Evolutionary conservation across 2,329 filamentous ascomycete species (phyloP), one percentile per base, ranked within the genome.

Genomic region (Aureobasidium melanogenum): DNA sequence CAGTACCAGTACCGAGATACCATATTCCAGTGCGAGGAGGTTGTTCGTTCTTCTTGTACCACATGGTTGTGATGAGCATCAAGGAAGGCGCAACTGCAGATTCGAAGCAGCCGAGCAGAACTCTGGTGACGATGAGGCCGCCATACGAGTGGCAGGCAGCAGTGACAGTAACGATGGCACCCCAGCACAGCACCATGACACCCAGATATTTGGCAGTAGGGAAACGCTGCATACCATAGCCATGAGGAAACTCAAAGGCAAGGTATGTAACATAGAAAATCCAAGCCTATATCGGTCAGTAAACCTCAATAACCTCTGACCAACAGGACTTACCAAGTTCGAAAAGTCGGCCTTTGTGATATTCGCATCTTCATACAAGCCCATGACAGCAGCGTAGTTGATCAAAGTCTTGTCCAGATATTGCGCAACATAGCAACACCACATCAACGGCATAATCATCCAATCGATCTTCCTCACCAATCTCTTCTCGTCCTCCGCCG

Each of bases 11-110:
- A 0, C 82, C 85, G 4, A 82, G 77, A 65, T 88, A 88, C 85
- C 85, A 88, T n/a, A 80, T 79, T 0, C 84, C 84, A 3, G 87
- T 79, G 0, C 86, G 78, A 28, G 85, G 70, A 0, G 85, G 84
- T 69, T 88, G 85, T 66, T 88, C 61, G n/a, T 63, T 34, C 19
- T 63, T 59, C 47, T 69, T 70, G 63, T 71, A 72, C 68, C 68
- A 70, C 54, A 81, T 81, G 4, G 76, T 75, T 0, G 81, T 83
- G 60, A 84, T 78, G 15, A 83, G 73, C 43, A 83, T 80, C 57
- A 84, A 75, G 22, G 77, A 77, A 0, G 82, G 82, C 0, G 80
- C 78, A 10, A 84, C 77, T 8, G 77, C 79, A 14, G 78, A 74
- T 67, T 84, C 82, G 62, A 83, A 82, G 46, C 76, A 76, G 15